These are phyloP conservation scores for Panicum miliaceum DNA, from an alignment of 176 grass and related monocot species.

Conservation along the genomic window DNA sequence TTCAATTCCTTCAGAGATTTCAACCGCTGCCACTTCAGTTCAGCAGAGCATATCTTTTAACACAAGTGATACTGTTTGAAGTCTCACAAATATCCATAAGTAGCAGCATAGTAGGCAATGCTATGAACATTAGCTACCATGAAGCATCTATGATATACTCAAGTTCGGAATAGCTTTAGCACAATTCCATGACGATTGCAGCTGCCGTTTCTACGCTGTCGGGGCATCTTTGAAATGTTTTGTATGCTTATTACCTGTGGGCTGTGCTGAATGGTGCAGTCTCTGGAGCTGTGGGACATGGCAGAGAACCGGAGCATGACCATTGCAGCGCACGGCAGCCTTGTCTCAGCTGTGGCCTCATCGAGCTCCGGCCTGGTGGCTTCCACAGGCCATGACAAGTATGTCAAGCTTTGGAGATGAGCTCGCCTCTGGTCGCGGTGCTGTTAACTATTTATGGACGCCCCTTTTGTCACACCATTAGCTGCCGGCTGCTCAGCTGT, in stretches of 20 bases:
- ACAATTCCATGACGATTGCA: not conserved
- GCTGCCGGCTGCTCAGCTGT: not conserved
- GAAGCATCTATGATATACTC: not conserved
- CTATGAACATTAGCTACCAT: not conserved
- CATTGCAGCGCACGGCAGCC: constrained; percentile 59
- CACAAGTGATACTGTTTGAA: not conserved
- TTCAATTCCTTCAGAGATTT: not conserved
- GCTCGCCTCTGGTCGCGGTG: no score
- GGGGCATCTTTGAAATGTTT: not conserved
- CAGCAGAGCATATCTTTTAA: not conserved
- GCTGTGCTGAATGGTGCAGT: constrained; percentile 51
- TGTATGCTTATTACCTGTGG: constrained; percentile 14
- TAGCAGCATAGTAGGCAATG: not conserved
- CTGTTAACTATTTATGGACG: not conserved
- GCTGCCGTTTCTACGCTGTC: not conserved
- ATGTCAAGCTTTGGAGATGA: constrained; percentile 89
- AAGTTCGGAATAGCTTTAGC: not conserved
- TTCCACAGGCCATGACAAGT: constrained; percentile 82
- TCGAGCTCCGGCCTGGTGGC: constrained; percentile 75
- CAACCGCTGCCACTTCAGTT: not conserved
- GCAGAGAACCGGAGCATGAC: constrained; percentile 75
- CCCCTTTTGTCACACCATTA: constrained; percentile 26
- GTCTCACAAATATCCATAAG: not conserved
- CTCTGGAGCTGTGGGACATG: constrained; percentile 93
- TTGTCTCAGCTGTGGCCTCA: constrained; percentile 64